Base-by-base conservation (phyloP, 208 protist species). In the Trypanosoma theileri region DNA sequence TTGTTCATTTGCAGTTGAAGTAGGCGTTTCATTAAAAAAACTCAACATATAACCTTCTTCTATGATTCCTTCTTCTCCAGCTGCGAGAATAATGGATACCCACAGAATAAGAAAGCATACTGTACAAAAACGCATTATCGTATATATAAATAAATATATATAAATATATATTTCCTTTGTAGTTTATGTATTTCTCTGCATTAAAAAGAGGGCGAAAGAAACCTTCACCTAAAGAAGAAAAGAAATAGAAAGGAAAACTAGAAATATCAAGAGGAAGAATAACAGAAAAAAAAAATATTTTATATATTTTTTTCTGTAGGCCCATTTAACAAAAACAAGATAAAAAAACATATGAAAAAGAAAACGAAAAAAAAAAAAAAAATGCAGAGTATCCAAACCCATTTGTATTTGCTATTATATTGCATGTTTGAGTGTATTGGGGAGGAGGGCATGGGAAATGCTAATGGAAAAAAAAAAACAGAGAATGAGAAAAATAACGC, bases 391-490 rank as follows among this genome's bases (percentile, higher is more conserved):
- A 35, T 35, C 6, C 28, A 35, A 6, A 35, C 1, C 6, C 28
- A 35, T 35, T 6, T 35, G 28, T 35, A 35, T 35, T 35, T 35
- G 28, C 28, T 35, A 35, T 1, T 35, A 6, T 35, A 35, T 35
- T 35, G 28, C 28, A 35, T 35, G 28, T 35, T 35, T 35, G 28
- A 35, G 28, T 8, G 28, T 35, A 35, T 6, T 35, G 28, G 28
- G 28, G 28, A 35, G 6, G 28, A 35, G 1, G 6, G 28, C 28
- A 35, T 35, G 28, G 54, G 26, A 4, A 61, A 44, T 42, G 8
- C 59, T 63, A 24, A 24, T 19, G 41, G 45, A 64, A n/a, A 59
- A 17, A 50, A 64, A n/a, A 59, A 17, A 50, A 57, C 13, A 45
- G 4, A 56, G 24, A 57, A 59, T 7, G 19, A 58, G 17, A 28